Evolutionary conservation across 2,329 filamentous ascomycete species (phyloP).

Genomic region (Aspergillus felis): DNA sequence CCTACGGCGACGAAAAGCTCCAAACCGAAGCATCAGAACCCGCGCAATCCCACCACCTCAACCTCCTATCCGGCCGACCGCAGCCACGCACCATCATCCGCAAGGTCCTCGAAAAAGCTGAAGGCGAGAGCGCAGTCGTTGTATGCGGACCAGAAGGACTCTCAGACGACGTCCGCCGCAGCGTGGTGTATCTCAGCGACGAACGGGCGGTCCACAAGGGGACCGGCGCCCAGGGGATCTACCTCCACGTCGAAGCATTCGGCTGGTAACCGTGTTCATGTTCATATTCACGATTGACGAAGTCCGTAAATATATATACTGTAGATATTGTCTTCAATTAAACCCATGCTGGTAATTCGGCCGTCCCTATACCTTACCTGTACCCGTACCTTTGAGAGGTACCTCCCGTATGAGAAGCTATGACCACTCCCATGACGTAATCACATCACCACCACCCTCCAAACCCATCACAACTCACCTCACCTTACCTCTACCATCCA

Average conservation of each 20-base stretch:
- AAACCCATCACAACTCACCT: neutral
- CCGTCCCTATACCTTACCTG: too few relatives aligned
- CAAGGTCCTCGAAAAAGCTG: slow-evolving; percentile 53
- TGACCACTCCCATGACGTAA: neutral
- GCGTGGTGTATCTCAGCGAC: slow-evolving; percentile 56
- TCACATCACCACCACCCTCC: neutral
- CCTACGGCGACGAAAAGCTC: neutral
- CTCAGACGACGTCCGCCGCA: slow-evolving; percentile 52
- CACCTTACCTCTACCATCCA: neutral
- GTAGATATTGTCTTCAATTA: neutral
- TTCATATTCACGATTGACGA: neutral
- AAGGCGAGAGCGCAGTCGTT: slow-evolving; percentile 60
- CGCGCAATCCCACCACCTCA: slow-evolving; percentile 2
- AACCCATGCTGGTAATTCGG: neutral
- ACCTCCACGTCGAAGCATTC: slow-evolving; percentile 57
- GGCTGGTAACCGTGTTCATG: slow-evolving; percentile 32
- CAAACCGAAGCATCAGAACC: slow-evolving; percentile 5
- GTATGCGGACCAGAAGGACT: slow-evolving; percentile 58
- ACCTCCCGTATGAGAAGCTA: neutral
- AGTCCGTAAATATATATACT: neutral
- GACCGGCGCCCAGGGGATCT: slow-evolving; percentile 62
- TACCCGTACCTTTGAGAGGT: too few relatives aligned
- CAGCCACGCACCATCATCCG: slow-evolving; percentile 50
- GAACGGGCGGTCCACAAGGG: slow-evolving; percentile 65
- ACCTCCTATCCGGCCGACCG: slow-evolving; percentile 50